These are phyloP conservation scores for Maudiozyma bulderi DNA, from an alignment of 805 yeast genomes.

Conservation along the genomic window DNA sequence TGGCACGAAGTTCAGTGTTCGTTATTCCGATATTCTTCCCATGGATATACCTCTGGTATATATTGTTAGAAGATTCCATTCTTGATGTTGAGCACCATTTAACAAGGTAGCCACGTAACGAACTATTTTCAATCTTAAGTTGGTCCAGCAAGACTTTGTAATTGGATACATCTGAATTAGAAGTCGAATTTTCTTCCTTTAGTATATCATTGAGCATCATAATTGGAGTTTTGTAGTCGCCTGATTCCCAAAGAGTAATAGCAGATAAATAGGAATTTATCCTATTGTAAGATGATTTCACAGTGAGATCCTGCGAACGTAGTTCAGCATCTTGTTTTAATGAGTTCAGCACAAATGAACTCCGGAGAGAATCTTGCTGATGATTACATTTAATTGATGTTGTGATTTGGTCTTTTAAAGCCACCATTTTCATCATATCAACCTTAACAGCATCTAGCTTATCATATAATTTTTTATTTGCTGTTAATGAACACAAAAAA, in stretches of 20 bases:
- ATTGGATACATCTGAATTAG: conserved; percentile 5
- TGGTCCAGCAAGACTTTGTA: background rate
- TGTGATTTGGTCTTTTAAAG: conserved; percentile 7
- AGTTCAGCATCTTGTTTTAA: background rate
- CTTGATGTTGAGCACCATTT: conserved; percentile 67
- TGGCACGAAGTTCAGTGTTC: conserved; percentile 29
- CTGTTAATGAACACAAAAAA: conserved; percentile 5
- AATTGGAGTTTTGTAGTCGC: conserved; percentile 48
- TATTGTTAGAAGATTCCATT: conserved; percentile 51
- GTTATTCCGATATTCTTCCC: conserved; percentile 19
- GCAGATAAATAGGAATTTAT: conserved; percentile 32
- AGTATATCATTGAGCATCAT: conserved; percentile 33
- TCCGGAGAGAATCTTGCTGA: conserved; percentile 18
- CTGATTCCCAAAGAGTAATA: conserved; percentile 53
- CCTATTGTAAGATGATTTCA: background rate
- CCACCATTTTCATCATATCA: background rate
- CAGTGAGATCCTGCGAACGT: too few relatives aligned
- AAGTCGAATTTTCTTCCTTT: background rate
- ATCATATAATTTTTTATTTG: background rate
- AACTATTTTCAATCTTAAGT: conserved; percentile 15
- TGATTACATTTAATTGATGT: conserved; percentile 9
- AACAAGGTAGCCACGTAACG: conserved; percentile 36
- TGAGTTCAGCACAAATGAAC: conserved; percentile 5
- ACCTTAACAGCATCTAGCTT: background rate
- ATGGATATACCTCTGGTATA: conserved; percentile 48